Base-by-base conservation (phyloP, 2,329 filamentous ascomycete genomes). In the Pseudogymnoascus sp. region DNA sequence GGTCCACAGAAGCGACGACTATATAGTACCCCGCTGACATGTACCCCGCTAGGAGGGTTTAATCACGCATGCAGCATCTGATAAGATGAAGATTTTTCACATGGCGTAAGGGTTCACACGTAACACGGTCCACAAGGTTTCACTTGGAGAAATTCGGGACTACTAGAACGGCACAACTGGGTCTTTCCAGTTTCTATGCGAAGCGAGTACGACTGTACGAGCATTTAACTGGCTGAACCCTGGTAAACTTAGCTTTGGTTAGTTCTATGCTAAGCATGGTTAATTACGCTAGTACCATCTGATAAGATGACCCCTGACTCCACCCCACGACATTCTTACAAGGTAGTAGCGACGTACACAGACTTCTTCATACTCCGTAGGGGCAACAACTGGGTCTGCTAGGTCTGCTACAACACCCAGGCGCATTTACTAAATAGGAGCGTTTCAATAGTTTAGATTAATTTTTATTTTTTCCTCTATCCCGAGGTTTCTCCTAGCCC, bases 361-460 rank as follows among this genome's bases (percentile, higher is more conserved):
- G n/a, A 38, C 59, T 38, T 19, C 59, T 38, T 19, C 33, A 60
- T 17, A 60, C 23, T 17, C 36, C 23, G 23, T 26, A 40, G 19
- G 33, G 17, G 19, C 10, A 38, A 40, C 33, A 60, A 26, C 33
- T 38, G 33, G 33, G 3, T 13, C n/a, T n/a, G n/a, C n/a, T n/a
- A n/a, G n/a, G n/a, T n/a, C n/a, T n/a, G n/a, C 19, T 35, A 40
- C 19, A 26, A 3, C 17, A 38, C 13, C 31, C 15, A 40, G 6
- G 31, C 13, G 33, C n/a, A 21, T 21, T 21, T 21, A 19, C 10
- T 35, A n/a, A 40, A 35, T 23, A 40, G 33, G 11, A 31, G 31
- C 19, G 36, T 60, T 40, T 60, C 33, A 60, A 36, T 60, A 60
- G 36, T 60, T 60, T 23, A 60, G 33, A 60, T 60, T 60, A 62